A percentile compares a stretch with the other conserved stretches of the same genome.
phyloP scores from a whole-genome alignment of 2,329 filamentous ascomycete species.

The Epichloe sylvatica region DNA sequence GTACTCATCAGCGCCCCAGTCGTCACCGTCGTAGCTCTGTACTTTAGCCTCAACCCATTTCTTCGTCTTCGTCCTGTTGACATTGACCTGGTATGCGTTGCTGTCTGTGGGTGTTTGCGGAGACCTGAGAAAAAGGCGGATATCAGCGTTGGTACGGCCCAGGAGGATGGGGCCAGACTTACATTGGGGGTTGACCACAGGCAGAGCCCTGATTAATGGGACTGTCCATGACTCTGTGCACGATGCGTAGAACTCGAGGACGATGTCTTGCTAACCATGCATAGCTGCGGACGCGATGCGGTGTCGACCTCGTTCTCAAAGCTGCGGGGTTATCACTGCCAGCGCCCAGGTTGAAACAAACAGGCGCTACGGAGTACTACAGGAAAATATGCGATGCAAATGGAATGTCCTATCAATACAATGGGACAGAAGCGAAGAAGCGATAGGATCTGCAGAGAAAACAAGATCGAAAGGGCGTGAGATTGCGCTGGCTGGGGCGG shows the following conservation, averaged over 20 bases:
- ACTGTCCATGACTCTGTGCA: constrained; percentile 15
- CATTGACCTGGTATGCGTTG: constrained; percentile 60
- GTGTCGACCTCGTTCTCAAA: background rate
- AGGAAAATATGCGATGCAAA: background rate
- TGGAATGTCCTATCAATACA: background rate
- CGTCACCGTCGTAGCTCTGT: constrained; percentile 80
- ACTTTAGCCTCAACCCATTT: constrained; percentile 90
- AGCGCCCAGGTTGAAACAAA: background rate
- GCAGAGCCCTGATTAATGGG: constrained; percentile 16
- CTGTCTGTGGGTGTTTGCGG: constrained; percentile 19
- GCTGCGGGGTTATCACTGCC: background rate
- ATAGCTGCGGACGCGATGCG: background rate
- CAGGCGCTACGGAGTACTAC: no score
- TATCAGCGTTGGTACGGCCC: constrained; percentile 5
- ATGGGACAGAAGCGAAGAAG: background rate
- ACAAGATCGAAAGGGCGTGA: background rate
- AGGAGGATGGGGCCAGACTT: constrained; percentile 5
- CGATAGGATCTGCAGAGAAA: background rate
- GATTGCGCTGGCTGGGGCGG: background rate
- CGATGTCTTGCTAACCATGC: constrained; percentile 3
- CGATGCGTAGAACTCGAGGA: background rate
- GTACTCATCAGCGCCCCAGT: constrained; percentile 68
- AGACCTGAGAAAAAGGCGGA: constrained; percentile 11
- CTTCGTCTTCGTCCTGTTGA: constrained; percentile 77
- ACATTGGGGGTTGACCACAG: constrained; percentile 16